Base-by-base conservation (phyloP, 805 yeast species). In the Zygosaccharomyces kombuchaensis region DNA sequence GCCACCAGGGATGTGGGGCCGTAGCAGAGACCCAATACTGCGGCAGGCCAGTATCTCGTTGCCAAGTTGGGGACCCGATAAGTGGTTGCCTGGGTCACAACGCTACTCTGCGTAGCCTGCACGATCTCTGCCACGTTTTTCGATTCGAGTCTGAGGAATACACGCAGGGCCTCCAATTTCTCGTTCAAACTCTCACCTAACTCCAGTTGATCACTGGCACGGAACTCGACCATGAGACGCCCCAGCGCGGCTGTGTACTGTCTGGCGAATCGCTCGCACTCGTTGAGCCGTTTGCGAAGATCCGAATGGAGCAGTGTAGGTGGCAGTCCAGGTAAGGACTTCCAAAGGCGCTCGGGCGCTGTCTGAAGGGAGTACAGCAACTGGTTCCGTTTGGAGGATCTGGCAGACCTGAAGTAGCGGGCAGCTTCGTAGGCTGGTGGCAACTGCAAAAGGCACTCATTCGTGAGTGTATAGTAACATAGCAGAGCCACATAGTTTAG, bases 1-100 rank as follows among this genome's bases (percentile, higher is more conserved):
- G 66, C 66, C 22, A 57, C 38, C 1, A 75, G 53, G 2, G 78
- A 59, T 1, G 72, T 57, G 7, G 93, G 88, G 0, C 85, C 84
- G 57, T 76, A 78, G 2, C 73, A 41, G 0, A 72, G 36, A 1
- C 69, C 47, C 1, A 75, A 14, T 0, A 74, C 47, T 1, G 77
- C 48, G 0, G 76, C 46, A 1, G 90, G 87, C 96, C 96, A 89
- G 63, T 80, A 78, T 44, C 87, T 72, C 2, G 71, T 65, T 1
- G 70, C 30, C 13, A 64, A 54, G 1, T 67, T 56, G 13, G 87
- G 87, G 43, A 14, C n/a, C 12, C 37, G 44, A 13, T 39, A n/a
- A 16, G 35, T 31, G 17, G 41, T 17, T 17, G 39, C 12, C 25
- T 19, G 5, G n/a, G 27, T 14, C 40, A 38, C 21, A 16, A 36